Percentiles rank a stretch among this genome's conserved stretches.
Evolutionary conservation across 768 basidiomycete genomes (phyloP).

Genomic region (Xanthoconium stramineum): DNA sequence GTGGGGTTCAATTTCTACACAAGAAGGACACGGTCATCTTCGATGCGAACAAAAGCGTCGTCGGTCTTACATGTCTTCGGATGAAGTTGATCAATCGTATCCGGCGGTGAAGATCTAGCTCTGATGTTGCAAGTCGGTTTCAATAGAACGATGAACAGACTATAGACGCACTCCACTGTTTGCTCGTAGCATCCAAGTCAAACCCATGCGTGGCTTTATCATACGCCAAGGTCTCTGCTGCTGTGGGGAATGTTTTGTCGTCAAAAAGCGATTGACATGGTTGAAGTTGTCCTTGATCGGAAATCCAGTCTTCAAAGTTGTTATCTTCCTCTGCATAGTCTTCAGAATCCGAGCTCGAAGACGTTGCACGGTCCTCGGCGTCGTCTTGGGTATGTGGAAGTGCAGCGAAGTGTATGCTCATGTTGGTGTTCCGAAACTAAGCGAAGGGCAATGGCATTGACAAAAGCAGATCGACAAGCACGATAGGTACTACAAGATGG

Average conservation of each 20-base stretch:
- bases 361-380: conserved; percentile 7
- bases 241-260: conserved; percentile 55
- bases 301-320: conserved; percentile 78
- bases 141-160: not conserved
- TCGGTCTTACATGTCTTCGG: conserved; percentile 56
- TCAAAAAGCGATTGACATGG: conserved; percentile 77
- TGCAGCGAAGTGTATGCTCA: conserved; percentile 31
- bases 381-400: conserved; percentile 4
- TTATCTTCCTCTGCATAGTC: conserved; percentile 45
- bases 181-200: conserved; percentile 51
- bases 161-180: conserved; percentile 49
- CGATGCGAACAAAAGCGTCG: not conserved
- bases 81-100: conserved; percentile 88
- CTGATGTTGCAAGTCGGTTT: conserved; percentile 33
- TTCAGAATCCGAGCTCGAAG: conserved; percentile 25
- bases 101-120: conserved; percentile 73
- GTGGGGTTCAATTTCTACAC: conserved; percentile 51
- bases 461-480: not conserved
- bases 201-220: conserved; percentile 63
- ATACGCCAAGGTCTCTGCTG: conserved; percentile 54
- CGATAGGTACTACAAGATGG: not conserved
- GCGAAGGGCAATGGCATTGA: not conserved
- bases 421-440: conserved; percentile 6
- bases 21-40: conserved; percentile 4
- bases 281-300: conserved; percentile 54